phyloP scores from a whole-genome alignment of 495 filamentous ascomycete genomes.

The Durotheca rogersii region DNA sequence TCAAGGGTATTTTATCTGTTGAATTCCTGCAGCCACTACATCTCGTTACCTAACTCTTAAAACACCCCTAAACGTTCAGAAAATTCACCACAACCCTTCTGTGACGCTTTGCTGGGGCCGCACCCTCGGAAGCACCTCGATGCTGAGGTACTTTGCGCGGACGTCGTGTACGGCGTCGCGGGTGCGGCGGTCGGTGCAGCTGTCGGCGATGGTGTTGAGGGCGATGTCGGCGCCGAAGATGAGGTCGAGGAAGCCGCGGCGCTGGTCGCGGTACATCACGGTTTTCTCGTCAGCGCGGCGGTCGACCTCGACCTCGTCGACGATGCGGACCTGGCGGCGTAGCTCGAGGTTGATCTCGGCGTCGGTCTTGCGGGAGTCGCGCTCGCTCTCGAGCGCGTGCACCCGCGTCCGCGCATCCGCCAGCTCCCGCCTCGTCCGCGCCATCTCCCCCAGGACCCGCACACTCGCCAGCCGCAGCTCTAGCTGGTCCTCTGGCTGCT shows the following conservation, averaged over 20 bases:
- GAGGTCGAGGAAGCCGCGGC: neutral
- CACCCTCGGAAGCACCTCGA: neutral
- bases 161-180: constrained; percentile 1
- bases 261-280: constrained; percentile 9
- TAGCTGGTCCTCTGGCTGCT: neutral
- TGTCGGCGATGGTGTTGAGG: neutral
- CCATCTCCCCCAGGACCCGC: neutral
- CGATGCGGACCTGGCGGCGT: neutral
- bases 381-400: neutral
- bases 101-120: no score
- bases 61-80: no score
- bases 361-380: neutral
- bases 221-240: constrained; percentile 2
- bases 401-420: neutral
- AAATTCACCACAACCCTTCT: no score
- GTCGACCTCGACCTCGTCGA: constrained; percentile 1
- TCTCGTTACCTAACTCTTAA: no score
- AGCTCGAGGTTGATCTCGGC: neutral
- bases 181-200: neutral
- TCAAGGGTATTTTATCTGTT: no score
- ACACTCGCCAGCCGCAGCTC: neutral
- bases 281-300: neutral
- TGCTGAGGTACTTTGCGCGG: neutral
- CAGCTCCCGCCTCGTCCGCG: neutral
- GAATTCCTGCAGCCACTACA: no score